phyloP scores from a whole-genome alignment of 192 early-diverging fungal species.

The Rhizophagus sp. region DNA sequence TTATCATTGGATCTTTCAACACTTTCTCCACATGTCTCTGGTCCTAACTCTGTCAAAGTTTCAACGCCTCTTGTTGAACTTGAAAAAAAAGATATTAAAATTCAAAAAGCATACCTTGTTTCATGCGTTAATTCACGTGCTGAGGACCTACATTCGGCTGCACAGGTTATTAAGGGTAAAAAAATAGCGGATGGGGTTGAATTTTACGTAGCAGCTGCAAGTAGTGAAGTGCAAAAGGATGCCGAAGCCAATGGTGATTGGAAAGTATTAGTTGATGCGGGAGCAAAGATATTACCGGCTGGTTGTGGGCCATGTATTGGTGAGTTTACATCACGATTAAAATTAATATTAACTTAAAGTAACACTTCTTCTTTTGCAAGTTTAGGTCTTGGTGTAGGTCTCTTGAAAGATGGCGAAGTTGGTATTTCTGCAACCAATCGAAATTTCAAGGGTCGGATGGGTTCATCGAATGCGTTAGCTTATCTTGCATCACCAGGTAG shows the following conservation, averaged over 20 bases:
- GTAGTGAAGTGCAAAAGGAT: conserved; percentile 87
- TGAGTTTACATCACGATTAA: conserved; percentile 29
- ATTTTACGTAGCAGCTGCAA: conserved; percentile 96
- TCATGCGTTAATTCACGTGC: conserved; percentile 96
- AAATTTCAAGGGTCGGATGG: conserved; percentile 99
- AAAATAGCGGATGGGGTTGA: conserved; percentile 80
- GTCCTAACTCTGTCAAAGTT: conserved; percentile 96
- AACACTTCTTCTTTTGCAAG: background rate
- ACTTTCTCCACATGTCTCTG: conserved; percentile 85
- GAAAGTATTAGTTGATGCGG: conserved; percentile 82
- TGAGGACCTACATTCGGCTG: conserved; percentile 86
- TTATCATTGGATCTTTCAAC: conserved; percentile 87
- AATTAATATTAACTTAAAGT: background rate
- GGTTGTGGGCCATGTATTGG: conserved; percentile 98
- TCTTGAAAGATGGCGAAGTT: conserved; percentile 94
- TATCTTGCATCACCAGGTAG: conserved; percentile 89
- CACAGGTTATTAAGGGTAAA: conserved; percentile 70
- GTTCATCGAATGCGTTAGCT: conserved; percentile 85
- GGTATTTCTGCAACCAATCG: conserved; percentile 99
- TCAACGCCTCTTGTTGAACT: conserved; percentile 78
- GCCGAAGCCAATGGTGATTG: conserved; percentile 85
- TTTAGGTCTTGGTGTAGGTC: conserved; percentile 81
- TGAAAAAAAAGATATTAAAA: conserved; percentile 70
- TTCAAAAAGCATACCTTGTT: conserved; percentile 96
- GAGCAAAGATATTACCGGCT: conserved; percentile 85